Evolutionary conservation across 176 grass and related monocot genomes (phyloP).

Genomic region (Phragmites australis): DNA sequence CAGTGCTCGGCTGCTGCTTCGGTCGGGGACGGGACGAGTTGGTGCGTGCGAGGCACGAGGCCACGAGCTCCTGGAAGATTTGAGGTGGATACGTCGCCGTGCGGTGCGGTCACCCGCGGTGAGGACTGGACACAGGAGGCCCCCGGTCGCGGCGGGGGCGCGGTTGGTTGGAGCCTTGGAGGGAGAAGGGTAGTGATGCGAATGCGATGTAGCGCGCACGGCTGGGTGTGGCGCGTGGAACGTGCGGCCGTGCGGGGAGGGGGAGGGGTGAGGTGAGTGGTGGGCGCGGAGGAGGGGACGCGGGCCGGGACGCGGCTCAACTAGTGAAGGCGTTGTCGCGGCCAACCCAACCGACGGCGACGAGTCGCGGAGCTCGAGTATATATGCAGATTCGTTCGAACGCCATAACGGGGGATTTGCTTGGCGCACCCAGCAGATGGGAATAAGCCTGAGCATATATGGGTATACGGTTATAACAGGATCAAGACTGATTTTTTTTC

Average conservation of each 20-base stretch:
- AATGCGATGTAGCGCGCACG: neutral
- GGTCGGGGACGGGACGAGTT: neutral
- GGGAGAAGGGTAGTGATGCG: neutral
- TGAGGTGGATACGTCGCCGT: conserved; percentile 39
- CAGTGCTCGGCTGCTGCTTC: neutral
- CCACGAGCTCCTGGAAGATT: conserved; percentile 34
- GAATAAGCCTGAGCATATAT: too few species aligned
- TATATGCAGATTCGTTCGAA: too few species aligned
- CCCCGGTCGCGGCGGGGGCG: neutral
- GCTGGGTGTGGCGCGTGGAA: neutral
- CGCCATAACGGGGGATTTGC: too few species aligned
- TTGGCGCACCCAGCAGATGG: too few species aligned
- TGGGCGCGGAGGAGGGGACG: too few species aligned
- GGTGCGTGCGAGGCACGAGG: neutral
- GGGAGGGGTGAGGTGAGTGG: too few species aligned
- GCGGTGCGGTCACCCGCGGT: conserved; percentile 43
- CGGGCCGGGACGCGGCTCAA: too few species aligned
- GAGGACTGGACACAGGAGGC: neutral
- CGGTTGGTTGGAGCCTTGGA: neutral
- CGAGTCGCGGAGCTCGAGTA: too few species aligned
- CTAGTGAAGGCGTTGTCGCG: too few species aligned
- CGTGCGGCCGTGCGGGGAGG: neutral
- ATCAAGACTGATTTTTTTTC: too few species aligned
- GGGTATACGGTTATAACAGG: too few species aligned
- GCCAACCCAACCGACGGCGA: too few species aligned